Base-by-base conservation (phyloP, 805 yeast species). In the Kodamaea lidongshanica region DNA sequence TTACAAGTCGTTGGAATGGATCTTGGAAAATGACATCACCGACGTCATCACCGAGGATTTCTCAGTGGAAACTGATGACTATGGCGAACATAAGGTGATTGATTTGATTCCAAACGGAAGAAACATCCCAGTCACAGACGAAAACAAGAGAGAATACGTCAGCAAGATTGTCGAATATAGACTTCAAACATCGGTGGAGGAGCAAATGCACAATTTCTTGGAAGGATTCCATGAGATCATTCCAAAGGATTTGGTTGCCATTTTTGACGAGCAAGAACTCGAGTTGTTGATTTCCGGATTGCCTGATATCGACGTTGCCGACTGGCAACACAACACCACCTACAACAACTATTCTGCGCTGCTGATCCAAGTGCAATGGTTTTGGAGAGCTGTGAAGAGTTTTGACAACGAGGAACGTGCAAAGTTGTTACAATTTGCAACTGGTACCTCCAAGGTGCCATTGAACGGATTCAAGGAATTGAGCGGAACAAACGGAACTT, bases 371-470 rank as follows among this genome's bases (percentile, higher is more conserved):
- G 79, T 92, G 34, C 87, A 81, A 49, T 89, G 96, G 84, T 92
- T 92, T 60, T 92, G 99, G 99, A 70, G 96, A 50, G 95, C 96
- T 1, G 96, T 92, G 9, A 75, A 86, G 46, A 84, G 96, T 1
- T 92, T 92, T 58, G 96, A 86, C 47, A 73, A 72, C 11, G 98
- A 92, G 52, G 96, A 92, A 51, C 70, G 95, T 28, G 99, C 98
- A 6, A 88, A 87, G 50, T 61, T 92, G 41, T 62, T 92, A 35
- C 99, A 92, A 52, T 92, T 92, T 65, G 89, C 94, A 1, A 92
- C 99, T 0, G 99, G 99, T 37, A 89, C 99, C 0, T 79, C 94
- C 39, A 87, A 88, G 55, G 97, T 92, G 6, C 98, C 99, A 14
- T 66, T 88, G 39, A 82, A 83, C 47, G 99, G 99, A 2, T 92